Percentiles rank a stretch among this genome's conserved stretches.
Conservation (phyloP, 768 basidiomycete species). For the Macrolepiota dolichaula region DNA sequence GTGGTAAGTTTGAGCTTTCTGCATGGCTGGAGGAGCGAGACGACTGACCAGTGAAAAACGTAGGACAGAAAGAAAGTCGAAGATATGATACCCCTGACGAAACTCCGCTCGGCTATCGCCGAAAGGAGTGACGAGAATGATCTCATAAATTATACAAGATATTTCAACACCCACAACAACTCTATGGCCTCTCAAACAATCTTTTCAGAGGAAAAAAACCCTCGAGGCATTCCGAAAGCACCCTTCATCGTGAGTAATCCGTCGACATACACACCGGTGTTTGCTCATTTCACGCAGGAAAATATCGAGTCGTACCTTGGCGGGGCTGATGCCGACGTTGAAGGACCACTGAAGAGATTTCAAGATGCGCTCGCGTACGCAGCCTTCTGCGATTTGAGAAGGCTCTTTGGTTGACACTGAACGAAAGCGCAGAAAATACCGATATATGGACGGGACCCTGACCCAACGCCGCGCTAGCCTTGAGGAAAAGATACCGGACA, state of each 20-base stretch:
- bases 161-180: not conserved
- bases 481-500: constrained; percentile 95
- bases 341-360: constrained; percentile 72
- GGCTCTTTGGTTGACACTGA: constrained; percentile 19
- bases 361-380: constrained; percentile 94
- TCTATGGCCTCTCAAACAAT: constrained; percentile 26
- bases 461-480: constrained; percentile 73
- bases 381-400: constrained; percentile 12
- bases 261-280: not conserved
- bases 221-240: constrained; percentile 92
- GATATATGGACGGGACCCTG: constrained; percentile 92
- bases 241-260: constrained; percentile 76
- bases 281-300: constrained; percentile 42
- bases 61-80: constrained; percentile 6
- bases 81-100: not conserved
- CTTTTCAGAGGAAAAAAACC: constrained; percentile 59
- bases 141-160: not conserved
- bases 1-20: not conserved
- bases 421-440: constrained; percentile 83
- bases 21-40: constrained; percentile 6
- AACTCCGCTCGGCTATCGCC: constrained; percentile 21
- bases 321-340: constrained; percentile 73
- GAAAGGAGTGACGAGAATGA: constrained; percentile 10
- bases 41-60: constrained; percentile 7
- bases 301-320: constrained; percentile 87